Percentiles rank a stretch among this genome's conserved stretches.
Evolutionary conservation across 176 grass and related monocot species (phyloP).

Genomic region (Triticum dicoccoides): DNA sequence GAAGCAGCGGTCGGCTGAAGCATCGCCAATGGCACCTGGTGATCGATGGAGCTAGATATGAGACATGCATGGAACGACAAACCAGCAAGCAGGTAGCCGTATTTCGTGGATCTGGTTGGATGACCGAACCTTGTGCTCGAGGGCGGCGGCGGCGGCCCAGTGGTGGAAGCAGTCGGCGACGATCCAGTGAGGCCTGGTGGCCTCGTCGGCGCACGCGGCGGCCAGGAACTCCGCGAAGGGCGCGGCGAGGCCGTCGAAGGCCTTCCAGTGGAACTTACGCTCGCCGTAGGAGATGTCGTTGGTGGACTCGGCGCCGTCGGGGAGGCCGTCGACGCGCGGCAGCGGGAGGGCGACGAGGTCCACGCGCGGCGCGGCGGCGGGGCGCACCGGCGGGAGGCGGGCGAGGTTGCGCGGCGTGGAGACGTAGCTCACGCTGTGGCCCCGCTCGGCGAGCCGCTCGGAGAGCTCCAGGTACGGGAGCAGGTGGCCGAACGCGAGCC

Average conservation of each 20-base stretch:
- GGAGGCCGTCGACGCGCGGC: neutral
- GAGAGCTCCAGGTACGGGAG: neutral
- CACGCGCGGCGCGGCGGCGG: neutral
- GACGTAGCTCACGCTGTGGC: neutral
- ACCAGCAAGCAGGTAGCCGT: neutral
- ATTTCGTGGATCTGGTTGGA: neutral
- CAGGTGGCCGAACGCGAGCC: conserved; percentile 3
- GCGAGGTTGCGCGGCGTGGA: conserved; percentile 12
- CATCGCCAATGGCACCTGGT: neutral
- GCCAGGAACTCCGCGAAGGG: neutral
- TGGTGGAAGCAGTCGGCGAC: neutral
- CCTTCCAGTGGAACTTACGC: neutral
- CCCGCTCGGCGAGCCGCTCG: neutral
- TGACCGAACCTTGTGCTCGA: neutral
- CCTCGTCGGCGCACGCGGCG: neutral
- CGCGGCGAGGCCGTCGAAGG: neutral
- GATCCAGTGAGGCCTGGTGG: neutral
- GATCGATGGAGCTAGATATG: neutral
- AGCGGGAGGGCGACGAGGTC: neutral
- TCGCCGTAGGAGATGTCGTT: neutral
- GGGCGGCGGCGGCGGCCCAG: neutral
- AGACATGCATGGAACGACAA: neutral
- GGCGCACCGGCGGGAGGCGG: neutral
- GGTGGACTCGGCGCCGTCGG: neutral
- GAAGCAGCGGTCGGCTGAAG: neutral